Evolutionary conservation across 108 stramenopile genomes (phyloP).

Genomic region (Cyclotella baltica): DNA sequence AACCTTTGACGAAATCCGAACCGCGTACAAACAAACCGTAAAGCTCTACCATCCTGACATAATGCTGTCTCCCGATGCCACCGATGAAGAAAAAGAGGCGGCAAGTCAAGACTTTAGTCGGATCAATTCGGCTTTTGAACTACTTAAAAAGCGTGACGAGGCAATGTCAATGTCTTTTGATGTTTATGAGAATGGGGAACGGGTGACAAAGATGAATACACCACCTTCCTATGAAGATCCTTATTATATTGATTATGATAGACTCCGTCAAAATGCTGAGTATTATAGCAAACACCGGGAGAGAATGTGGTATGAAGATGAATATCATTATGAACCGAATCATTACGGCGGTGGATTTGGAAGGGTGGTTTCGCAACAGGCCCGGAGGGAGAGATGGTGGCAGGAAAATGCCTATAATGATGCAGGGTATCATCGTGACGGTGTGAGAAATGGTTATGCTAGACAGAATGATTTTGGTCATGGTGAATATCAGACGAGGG

Average conservation of each 20-base stretch:
- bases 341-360: slow-evolving; percentile 4
- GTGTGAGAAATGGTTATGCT: neutral
- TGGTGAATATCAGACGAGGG: neutral
- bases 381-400: slow-evolving; percentile 3
- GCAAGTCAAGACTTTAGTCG: slow-evolving; percentile 1
- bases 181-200: neutral
- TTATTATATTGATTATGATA: neutral
- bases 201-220: neutral
- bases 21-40: slow-evolving; percentile 8
- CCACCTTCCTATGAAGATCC: neutral
- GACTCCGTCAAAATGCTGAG: neutral
- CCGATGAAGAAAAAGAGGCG: neutral
- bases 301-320: slow-evolving; percentile 11
- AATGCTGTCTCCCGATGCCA: slow-evolving; percentile 3
- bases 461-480: neutral
- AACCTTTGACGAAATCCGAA: neutral
- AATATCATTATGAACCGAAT: slow-evolving; percentile 4
- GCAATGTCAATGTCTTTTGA: neutral
- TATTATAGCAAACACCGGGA: neutral
- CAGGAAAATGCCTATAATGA: neutral
- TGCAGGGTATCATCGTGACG: neutral
- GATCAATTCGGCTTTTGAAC: slow-evolving; percentile 15
- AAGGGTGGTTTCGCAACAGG: neutral
- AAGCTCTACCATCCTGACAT: slow-evolving; percentile 25
- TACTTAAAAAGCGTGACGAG: slow-evolving; percentile 6